A percentile compares a stretch with the other conserved stretches of the same genome.
Conservation (phyloP, 2,329 filamentous ascomycete species). For the Apiospora marii region DNA sequence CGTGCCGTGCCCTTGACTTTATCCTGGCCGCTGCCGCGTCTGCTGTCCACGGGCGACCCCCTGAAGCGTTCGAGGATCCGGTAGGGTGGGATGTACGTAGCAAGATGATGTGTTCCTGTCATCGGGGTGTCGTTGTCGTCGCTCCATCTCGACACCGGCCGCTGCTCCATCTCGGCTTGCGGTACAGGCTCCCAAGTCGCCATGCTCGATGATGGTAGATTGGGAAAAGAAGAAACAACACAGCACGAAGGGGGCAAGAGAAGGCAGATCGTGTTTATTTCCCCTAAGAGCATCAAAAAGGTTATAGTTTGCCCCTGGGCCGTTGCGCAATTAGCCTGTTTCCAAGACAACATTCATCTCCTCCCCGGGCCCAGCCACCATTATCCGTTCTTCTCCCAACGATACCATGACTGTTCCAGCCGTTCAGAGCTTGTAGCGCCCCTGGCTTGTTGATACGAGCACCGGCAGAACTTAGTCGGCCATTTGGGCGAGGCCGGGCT, state of each 20-base stretch:
- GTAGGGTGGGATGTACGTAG: not conserved
- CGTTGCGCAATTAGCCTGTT: not conserved
- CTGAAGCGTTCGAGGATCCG: not conserved
- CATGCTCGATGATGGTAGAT: not conserved
- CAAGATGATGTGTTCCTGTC: not conserved
- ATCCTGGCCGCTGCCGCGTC: not conserved
- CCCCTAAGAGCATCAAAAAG: not conserved
- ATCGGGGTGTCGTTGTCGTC: not conserved
- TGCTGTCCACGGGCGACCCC: not conserved
- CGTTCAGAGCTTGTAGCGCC: not conserved
- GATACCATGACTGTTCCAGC: not conserved
- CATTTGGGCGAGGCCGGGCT: not conserved
- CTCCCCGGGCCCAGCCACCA: not conserved
- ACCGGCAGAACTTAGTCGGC: not conserved
- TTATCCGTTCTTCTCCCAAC: not conserved
- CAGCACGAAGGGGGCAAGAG: not conserved
- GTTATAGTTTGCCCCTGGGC: not conserved
- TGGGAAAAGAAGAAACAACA: not conserved
- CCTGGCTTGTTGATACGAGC: not conserved
- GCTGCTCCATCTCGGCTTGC: not conserved
- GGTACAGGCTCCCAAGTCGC: conserved; percentile 13
- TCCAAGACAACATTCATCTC: conserved; percentile 3
- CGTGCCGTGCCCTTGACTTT: not conserved
- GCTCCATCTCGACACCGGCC: conserved; percentile 13
- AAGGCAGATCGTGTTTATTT: not conserved